A percentile compares a stretch with the other conserved stretches of the same genome.
These are phyloP conservation scores for Piper longum DNA, from an alignment of 164 flowering plant species.

Conservation along the genomic window DNA sequence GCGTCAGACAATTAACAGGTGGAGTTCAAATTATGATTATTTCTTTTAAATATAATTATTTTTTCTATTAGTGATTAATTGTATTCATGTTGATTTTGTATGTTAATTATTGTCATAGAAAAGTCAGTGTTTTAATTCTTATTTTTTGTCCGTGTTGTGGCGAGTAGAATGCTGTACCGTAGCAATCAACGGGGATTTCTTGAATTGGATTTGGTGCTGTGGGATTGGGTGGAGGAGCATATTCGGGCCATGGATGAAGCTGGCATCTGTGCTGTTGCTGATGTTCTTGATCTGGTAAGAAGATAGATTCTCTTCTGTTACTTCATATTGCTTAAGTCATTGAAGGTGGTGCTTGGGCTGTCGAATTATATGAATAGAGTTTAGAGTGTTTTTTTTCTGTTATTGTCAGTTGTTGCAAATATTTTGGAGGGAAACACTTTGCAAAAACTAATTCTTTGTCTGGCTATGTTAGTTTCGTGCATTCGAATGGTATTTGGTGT, in stretches of 20 bases:
- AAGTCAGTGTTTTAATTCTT: neutral
- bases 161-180: constrained; percentile 55
- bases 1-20: constrained; percentile 56
- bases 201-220: constrained; percentile 82
- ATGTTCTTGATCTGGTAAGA: constrained; percentile 78
- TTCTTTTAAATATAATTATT: neutral
- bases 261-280: constrained; percentile 51
- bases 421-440: no score
- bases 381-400: no score
- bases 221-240: constrained; percentile 79
- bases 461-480: no score
- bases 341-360: no score
- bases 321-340: neutral
- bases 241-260: constrained; percentile 52
- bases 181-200: constrained; percentile 80
- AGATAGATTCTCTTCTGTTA: neutral
- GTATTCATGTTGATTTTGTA: no score
- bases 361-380: no score
- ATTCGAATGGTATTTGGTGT: no score
- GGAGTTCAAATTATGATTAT: neutral
- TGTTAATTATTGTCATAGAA: neutral
- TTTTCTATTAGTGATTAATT: no score
- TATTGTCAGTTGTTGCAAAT: no score
- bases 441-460: no score
- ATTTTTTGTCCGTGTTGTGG: neutral